Evolutionary conservation across 139 green algal genomes (phyloP).

Genomic region (Chlamydomonas applanata): DNA sequence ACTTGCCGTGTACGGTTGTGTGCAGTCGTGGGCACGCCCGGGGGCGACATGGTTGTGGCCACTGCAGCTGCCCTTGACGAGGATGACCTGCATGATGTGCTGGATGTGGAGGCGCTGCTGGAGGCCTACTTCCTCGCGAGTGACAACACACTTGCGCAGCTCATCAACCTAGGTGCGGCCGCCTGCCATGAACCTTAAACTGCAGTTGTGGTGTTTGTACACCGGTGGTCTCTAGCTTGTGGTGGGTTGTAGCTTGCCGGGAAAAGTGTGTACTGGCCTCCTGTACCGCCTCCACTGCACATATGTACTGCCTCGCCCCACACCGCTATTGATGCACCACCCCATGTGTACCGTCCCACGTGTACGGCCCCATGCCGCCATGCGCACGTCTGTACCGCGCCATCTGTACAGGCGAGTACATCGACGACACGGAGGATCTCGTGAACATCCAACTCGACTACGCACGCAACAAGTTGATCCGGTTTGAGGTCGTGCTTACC

Average conservation of each 20-base stretch:
- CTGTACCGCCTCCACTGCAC: not conserved
- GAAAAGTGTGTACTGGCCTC: no score
- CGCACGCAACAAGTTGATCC: conserved; percentile 82
- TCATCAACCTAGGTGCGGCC: conserved; percentile 35
- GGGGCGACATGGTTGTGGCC: no score
- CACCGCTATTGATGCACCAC: no score
- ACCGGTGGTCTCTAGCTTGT: no score
- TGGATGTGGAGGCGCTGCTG: conserved; percentile 64
- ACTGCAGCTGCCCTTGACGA: not conserved
- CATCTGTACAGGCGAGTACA: conserved; percentile 72
- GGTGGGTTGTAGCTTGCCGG: no score
- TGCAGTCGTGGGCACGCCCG: no score
- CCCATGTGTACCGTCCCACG: no score
- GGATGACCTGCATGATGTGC: conserved; percentile 32
- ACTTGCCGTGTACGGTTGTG: no score
- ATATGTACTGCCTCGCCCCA: no score
- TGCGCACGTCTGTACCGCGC: not conserved
- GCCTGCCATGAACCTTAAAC: no score
- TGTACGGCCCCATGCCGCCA: not conserved
- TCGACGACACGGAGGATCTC: conserved; percentile 96
- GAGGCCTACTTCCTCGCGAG: conserved; percentile 68
- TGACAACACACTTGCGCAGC: conserved; percentile 39
- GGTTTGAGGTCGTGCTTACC: conserved; percentile 58
- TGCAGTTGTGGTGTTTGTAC: no score
- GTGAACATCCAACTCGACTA: conserved; percentile 95